Conservation (phyloP, 2,329 filamentous ascomycete species). For the Fusarium euwallaceae region DNA sequence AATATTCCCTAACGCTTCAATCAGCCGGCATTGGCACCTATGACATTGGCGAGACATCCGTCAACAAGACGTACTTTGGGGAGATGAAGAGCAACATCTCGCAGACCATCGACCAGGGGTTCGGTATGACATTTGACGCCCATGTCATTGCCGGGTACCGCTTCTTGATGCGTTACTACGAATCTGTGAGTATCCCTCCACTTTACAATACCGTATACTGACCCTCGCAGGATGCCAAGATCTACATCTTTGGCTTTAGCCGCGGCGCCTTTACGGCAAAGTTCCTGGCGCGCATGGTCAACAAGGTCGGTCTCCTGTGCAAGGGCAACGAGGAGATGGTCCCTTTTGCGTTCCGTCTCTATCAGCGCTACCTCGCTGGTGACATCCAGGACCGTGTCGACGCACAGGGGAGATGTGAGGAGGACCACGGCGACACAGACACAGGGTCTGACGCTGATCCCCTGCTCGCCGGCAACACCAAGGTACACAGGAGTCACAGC, state of each 20-base stretch:
- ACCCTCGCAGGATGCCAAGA: constrained; percentile 57
- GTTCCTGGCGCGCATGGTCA: constrained; percentile 65
- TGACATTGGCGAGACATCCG: constrained; percentile 57
- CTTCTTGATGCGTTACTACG: constrained; percentile 68
- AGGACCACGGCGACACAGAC: not conserved
- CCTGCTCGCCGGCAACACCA: constrained; percentile 33
- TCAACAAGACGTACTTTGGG: constrained; percentile 54
- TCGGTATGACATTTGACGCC: constrained; percentile 62
- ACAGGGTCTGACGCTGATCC: constrained; percentile 36
- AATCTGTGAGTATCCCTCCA: constrained; percentile 46
- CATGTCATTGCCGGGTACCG: constrained; percentile 67
- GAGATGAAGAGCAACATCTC: constrained; percentile 53
- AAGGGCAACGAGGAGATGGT: constrained; percentile 68
- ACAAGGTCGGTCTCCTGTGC: constrained; percentile 62
- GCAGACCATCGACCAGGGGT: constrained; percentile 57
- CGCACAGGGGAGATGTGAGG: constrained; percentile 26
- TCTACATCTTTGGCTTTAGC: constrained; percentile 68
- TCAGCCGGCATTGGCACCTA: constrained; percentile 65
- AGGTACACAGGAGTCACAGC: constrained; percentile 41
- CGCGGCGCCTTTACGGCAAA: constrained; percentile 67
- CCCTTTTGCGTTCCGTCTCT: constrained; percentile 61
- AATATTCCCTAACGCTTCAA: not conserved
- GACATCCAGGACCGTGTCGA: constrained; percentile 51
- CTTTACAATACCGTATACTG: not conserved
- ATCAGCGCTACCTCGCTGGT: constrained; percentile 57